Evolutionary conservation across 1,139 yeast genomes (phyloP), one percentile per base, ranked within the genome.

Genomic region (Suhomyces bokatorum): DNA sequence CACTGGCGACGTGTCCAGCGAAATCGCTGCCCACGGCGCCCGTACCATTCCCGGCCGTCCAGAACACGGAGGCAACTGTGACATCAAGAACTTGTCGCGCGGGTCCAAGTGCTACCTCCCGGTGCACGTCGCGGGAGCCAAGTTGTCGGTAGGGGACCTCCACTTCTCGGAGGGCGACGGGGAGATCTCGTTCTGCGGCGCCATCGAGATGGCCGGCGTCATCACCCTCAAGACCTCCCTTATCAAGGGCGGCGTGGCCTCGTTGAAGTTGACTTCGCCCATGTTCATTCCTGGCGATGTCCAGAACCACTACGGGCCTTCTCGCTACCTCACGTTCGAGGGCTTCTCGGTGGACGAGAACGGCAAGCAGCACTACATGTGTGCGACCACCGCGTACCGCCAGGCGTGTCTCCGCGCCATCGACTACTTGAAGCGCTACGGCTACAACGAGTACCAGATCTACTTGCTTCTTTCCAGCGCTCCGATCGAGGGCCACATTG

Each of bases 141-240:
- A 71, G 52, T 62, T 75, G 26, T 70, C 77, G 10, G 59, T 75
- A 32, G 80, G 80, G 2, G 80, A 75, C 50, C 58, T 75, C 35
- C 80, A 75, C 54, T 75, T 75, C 54, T 68, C 76, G 13, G 80
- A 75, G 55, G 81, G 80, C 14, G 80, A 75, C 49, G 80, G 80
- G 9, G 80, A 75, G 50, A 73, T 75, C 35, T 70, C 78, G 4
- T 75, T 75, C 53, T 76, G 81, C 54, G 81, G 81, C 14, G 81
- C 78, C 13, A 74, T 76, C 53, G 81, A 75, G 54, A 75, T 75
- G 80, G 67, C 77, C 8, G 80, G 80, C 3, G 62, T 65, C 30
- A 67, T 75, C 43, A 73, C 79, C 4, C 52, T 75, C 47, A 62
- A 70, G 46, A 63, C 69, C 32, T 53, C 64, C 2, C 58, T 75